Percentiles rank a stretch among this genome's conserved stretches.
phyloP scores from a whole-genome alignment of 345 rosid genomes.

The Garcia nutans region DNA sequence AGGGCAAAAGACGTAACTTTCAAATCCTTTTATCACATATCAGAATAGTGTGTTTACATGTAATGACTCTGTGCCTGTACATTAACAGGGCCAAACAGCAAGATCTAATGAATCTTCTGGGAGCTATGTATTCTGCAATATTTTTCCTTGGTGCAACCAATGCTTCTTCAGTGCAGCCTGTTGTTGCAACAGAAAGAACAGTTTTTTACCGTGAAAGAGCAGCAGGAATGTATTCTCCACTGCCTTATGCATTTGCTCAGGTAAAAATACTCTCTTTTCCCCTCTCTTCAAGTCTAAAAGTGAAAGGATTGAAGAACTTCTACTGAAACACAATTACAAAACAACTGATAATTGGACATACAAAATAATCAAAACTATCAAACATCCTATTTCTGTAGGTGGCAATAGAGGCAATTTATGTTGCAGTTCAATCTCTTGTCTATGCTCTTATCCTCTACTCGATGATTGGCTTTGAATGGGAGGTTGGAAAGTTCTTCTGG shows the following conservation, averaged over 20 bases:
- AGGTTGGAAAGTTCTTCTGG: constrained; percentile 42
- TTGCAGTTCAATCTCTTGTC: constrained; percentile 47
- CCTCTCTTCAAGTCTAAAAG: no score
- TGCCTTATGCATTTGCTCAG: constrained; percentile 36
- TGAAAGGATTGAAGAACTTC: no score
- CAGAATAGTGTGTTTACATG: neutral
- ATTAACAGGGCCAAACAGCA: constrained; percentile 22
- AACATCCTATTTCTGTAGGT: constrained; percentile 44
- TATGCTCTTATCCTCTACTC: constrained; percentile 60
- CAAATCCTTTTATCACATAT: neutral
- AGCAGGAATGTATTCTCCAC: constrained; percentile 37
- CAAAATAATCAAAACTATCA: neutral
- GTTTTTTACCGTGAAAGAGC: constrained; percentile 36
- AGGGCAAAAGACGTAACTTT: constrained; percentile 29
- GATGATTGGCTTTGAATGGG: constrained; percentile 79
- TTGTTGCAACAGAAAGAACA: constrained; percentile 30
- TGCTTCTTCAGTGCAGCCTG: constrained; percentile 21
- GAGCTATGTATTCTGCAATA: constrained; percentile 30
- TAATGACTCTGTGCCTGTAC: no score
- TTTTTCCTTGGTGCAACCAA: constrained; percentile 34
- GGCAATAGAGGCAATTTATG: constrained; percentile 59
- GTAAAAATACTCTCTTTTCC: constrained; percentile 2
- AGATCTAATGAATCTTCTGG: constrained; percentile 27
- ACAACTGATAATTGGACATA: no score
- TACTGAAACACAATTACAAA: no score